phyloP scores from a whole-genome alignment of 2,329 filamentous ascomycete genomes.

The Ophiostoma australiae region DNA sequence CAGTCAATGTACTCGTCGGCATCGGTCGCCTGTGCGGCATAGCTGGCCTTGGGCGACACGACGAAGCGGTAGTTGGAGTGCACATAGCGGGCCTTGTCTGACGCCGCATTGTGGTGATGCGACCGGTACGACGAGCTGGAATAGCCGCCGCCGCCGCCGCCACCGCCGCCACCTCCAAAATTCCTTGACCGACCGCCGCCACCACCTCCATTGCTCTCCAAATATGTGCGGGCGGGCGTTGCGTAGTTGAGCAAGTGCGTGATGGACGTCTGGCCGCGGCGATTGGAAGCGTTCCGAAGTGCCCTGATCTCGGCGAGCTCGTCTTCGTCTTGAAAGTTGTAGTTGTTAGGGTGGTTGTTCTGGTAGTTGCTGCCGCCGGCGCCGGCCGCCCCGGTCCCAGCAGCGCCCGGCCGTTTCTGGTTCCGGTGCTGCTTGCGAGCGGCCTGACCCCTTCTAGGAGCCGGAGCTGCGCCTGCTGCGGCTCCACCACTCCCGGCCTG shows the following conservation, averaged over 20 bases:
- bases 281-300: constrained; percentile 54
- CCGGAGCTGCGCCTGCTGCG: constrained; percentile 34
- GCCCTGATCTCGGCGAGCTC: constrained; percentile 72
- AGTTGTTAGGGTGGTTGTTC: constrained; percentile 23
- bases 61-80: constrained; percentile 98
- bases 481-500: constrained; percentile 36
- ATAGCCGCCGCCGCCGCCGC: constrained; percentile 30
- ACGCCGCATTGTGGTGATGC: constrained; percentile 66
- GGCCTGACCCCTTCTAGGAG: constrained; percentile 70
- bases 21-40: constrained; percentile 73
- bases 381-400: not conserved
- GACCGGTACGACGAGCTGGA: constrained; percentile 57
- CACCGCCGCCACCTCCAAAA: constrained; percentile 43
- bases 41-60: constrained; percentile 75
- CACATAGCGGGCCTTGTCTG: constrained; percentile 84
- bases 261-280: constrained; percentile 92
- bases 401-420: constrained; percentile 61
- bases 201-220: constrained; percentile 32
- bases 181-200: constrained; percentile 38
- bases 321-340: constrained; percentile 70
- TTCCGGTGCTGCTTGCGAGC: constrained; percentile 78
- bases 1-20: constrained; percentile 88
- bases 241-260: constrained; percentile 94
- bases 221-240: constrained; percentile 66
- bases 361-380: constrained; percentile 31